phyloP scores from a whole-genome alignment of 2,329 filamentous ascomycete genomes.

The Geoglossum cookeanum region DNA sequence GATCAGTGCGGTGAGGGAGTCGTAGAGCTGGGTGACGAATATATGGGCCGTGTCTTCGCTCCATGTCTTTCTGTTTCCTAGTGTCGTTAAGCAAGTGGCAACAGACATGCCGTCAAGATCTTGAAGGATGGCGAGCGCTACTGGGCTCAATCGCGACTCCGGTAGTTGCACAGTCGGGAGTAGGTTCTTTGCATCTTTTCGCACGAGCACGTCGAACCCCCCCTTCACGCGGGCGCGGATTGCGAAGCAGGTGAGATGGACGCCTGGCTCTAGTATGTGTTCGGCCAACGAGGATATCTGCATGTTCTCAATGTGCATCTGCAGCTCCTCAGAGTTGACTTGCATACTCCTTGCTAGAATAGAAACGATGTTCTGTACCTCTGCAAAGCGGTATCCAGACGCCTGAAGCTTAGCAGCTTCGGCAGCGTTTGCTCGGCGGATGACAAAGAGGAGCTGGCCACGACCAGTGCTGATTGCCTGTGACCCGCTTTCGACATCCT shows the following conservation, averaged over 20 bases:
- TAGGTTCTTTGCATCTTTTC: constrained; percentile 33
- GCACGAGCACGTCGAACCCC: not conserved
- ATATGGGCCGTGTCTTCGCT: constrained; percentile 23
- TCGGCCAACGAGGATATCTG: constrained; percentile 33
- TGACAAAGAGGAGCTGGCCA: constrained; percentile 66
- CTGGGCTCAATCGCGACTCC: constrained; percentile 31
- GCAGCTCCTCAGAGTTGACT: constrained; percentile 43
- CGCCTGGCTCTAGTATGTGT: constrained; percentile 30
- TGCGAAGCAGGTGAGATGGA: constrained; percentile 40
- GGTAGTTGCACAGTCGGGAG: constrained; percentile 40
- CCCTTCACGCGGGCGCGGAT: constrained; percentile 31
- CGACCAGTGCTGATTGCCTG: constrained; percentile 27
- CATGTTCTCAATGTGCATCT: constrained; percentile 43
- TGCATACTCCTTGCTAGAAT: constrained; percentile 57
- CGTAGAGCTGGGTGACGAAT: constrained; percentile 28
- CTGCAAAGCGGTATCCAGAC: constrained; percentile 60
- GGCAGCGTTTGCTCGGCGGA: constrained; percentile 38
- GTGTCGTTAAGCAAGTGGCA: constrained; percentile 19
- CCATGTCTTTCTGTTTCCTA: constrained; percentile 18
- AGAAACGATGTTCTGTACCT: constrained; percentile 44
- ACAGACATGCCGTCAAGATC: constrained; percentile 29
- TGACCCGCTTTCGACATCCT: not conserved
- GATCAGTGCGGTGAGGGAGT: constrained; percentile 24
- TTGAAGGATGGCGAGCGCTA: constrained; percentile 35
- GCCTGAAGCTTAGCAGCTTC: constrained; percentile 48